Evolutionary conservation across 2,329 filamentous ascomycete genomes (phyloP), one percentile per base, ranked within the genome.

Genomic region (Cryphonectria carpinicola): DNA sequence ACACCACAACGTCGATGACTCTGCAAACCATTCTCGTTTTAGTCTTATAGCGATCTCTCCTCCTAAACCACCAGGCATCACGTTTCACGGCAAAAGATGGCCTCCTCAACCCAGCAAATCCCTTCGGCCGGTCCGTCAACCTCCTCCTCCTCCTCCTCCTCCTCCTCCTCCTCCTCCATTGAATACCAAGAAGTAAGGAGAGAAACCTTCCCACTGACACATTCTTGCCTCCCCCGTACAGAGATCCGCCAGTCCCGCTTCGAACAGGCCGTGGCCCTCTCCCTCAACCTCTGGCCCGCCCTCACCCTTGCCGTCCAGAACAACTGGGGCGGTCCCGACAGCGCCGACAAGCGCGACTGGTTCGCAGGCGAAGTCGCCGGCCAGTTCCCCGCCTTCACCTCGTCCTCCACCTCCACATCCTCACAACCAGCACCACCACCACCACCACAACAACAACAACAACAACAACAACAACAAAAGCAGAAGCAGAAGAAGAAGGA

Each of bases 321-420:
- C 80, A 86, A 89, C 82, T 97, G 95, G 92, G 96, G 95, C 76
- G 96, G 95, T 2, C 89, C 93, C 56, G 90, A 94, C 78, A 92
- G 90, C 32, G 81, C 86, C 72, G 94, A 97, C 81, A 98, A 98
- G 84, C 92, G 95, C 77, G 95, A 97, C 86, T 98, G 95, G 95
- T 93, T 99, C 77, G 95, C 93, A 66, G 95, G 94, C 74, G 93
- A 92, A 60, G 86, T 98, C 67, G 92, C 91, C 71, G 93, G 97
- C 37, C 89, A 97, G 73, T 92, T 98, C 76, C 84, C 85, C 32
- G 87, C 94, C 74, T 89, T 97, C 74, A 82, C 82, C 70, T 79
- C 79, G 71, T 73, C 81, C 37, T 65, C 75, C 52, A 72, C 74
- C 32, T 72, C 81, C 39, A 65, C 76, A 52, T 72, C 74, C 39